Evolutionary conservation across 805 yeast species (phyloP).

Genomic region (Wickerhamomyces strasburgensis): DNA sequence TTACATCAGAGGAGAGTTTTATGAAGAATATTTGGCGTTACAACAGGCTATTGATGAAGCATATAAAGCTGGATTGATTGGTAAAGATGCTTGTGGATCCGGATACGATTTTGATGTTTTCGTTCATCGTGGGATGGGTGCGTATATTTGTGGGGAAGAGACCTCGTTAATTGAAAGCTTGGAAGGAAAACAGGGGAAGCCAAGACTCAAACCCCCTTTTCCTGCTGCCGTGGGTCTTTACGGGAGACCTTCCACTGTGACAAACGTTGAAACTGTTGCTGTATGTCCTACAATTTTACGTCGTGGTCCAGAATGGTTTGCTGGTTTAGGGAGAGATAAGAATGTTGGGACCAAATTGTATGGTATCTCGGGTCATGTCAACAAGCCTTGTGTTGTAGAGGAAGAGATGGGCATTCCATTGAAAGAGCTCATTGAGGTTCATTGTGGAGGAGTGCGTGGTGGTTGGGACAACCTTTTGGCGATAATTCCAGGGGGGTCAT

Average conservation of each 20-base stretch:
- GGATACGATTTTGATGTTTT: constrained; percentile 81
- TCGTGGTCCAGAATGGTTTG: constrained; percentile 88
- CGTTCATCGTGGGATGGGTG: constrained; percentile 91
- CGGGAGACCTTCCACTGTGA: constrained; percentile 88
- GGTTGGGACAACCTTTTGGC: constrained; percentile 92
- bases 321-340: constrained; percentile 77
- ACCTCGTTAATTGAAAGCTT: constrained; percentile 84
- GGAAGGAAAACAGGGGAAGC: constrained; percentile 92
- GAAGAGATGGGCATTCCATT: constrained; percentile 92
- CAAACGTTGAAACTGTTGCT: constrained; percentile 87
- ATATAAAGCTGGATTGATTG: constrained; percentile 71
- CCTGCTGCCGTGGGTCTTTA: constrained; percentile 92
- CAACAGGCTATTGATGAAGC: constrained; percentile 87
- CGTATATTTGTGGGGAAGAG: constrained; percentile 90
- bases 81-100: constrained; percentile 82
- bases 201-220: constrained; percentile 91
- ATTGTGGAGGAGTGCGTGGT: constrained; percentile 87
- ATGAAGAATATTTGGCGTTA: constrained; percentile 68
- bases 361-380: constrained; percentile 87
- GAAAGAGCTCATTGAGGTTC: constrained; percentile 76
- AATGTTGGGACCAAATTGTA: constrained; percentile 79
- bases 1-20: constrained; percentile 87
- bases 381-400: constrained; percentile 89
- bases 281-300: constrained; percentile 87
- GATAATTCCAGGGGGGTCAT: constrained; percentile 86